Percentiles rank a stretch among this genome's conserved stretches.
These are phyloP conservation scores for Lavandula angustifolia DNA, from an alignment of 257 asterid genomes.

Conservation along the genomic window DNA sequence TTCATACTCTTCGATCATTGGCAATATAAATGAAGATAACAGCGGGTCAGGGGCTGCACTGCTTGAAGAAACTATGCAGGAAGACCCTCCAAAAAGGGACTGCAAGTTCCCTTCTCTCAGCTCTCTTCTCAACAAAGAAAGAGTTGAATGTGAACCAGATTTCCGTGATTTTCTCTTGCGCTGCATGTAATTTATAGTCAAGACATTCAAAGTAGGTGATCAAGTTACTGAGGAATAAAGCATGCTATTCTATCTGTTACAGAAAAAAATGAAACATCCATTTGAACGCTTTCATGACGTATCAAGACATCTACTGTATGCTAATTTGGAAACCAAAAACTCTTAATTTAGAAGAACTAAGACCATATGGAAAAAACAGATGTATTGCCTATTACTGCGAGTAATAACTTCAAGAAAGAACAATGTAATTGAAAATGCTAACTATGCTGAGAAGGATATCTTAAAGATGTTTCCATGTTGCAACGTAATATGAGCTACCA, in stretches of 20 bases:
- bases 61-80: constrained; percentile 62
- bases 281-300: background rate
- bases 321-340: too few relatives aligned
- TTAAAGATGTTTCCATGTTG: constrained; percentile 83
- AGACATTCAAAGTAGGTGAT: constrained; percentile 48
- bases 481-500: constrained; percentile 94
- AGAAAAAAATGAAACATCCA: too few relatives aligned
- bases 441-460: constrained; percentile 64
- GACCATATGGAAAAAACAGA: too few relatives aligned
- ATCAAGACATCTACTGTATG: too few relatives aligned
- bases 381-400: background rate
- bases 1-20: constrained; percentile 74
- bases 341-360: too few relatives aligned
- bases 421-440: background rate
- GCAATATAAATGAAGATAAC: constrained; percentile 83
- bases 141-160: constrained; percentile 71
- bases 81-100: constrained; percentile 88
- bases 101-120: constrained; percentile 88
- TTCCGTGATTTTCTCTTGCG: constrained; percentile 90
- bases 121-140: constrained; percentile 86
- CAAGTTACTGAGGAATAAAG: background rate
- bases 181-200: constrained; percentile 79
- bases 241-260: background rate
- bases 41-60: constrained; percentile 86
- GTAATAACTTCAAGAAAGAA: background rate